A percentile compares a stretch with the other conserved stretches of the same genome.
These are phyloP conservation scores for Pleurotus tuoliensis DNA, from an alignment of 768 basidiomycete species.

Conservation along the genomic window DNA sequence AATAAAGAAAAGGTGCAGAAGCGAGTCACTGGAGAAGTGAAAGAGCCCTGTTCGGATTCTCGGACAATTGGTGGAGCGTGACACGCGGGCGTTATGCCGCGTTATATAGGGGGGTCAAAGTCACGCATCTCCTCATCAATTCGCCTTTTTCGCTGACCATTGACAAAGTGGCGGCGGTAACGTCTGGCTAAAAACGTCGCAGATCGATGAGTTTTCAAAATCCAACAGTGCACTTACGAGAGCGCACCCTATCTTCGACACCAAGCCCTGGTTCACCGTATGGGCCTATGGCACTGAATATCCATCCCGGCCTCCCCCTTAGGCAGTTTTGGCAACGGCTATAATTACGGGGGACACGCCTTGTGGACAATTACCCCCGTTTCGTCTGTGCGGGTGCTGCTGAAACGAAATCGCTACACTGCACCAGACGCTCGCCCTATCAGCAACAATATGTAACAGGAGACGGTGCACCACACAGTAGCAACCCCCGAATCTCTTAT, in stretches of 20 bases:
- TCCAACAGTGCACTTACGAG: no score
- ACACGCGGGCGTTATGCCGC: not conserved
- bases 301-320: no score
- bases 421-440: not conserved
- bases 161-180: no score
- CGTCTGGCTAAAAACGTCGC: no score
- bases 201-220: no score
- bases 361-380: not conserved
- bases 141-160: no score
- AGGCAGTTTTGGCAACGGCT: no score
- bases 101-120: no score
- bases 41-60: not conserved
- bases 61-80: not conserved
- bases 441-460: slow-evolving; percentile 3
- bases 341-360: not conserved
- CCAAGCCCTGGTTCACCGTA: no score
- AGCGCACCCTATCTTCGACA: no score
- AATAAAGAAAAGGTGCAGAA: not conserved
- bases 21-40: not conserved
- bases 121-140: no score
- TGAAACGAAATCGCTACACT: not conserved
- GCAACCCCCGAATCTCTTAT: not conserved
- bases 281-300: no score
- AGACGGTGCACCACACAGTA: slow-evolving; percentile 1
- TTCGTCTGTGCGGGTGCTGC: not conserved